Evolutionary conservation across 371 early-diverging fungal genomes (phyloP).

Genomic region (Mucor mucedo): DNA sequence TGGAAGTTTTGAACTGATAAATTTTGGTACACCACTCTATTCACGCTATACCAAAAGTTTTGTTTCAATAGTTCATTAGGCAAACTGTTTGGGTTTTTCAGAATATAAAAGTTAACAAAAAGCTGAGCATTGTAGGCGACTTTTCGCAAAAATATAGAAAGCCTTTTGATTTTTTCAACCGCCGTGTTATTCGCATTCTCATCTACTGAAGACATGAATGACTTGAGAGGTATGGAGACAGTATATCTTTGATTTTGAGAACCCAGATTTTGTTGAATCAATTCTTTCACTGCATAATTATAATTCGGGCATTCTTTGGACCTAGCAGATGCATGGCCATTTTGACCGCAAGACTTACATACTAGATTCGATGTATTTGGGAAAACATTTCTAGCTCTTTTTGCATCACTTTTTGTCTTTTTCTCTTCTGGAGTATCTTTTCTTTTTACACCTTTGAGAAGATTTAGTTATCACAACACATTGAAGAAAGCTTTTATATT

Average conservation of each 20-base stretch:
- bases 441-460: not conserved
- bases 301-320: conserved; percentile 1
- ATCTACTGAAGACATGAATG: not conserved
- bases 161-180: not conserved
- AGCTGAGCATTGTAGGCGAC: conserved; percentile 5
- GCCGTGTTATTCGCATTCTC: not conserved
- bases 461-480: no score
- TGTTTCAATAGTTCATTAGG: conserved; percentile 2
- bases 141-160: conserved; percentile 3
- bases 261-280: conserved; percentile 1
- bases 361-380: not conserved
- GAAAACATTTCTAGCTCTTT: not conserved
- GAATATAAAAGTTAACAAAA: not conserved
- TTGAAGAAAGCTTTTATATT: no score
- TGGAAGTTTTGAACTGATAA: conserved; percentile 1
- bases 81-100: not conserved
- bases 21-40: conserved; percentile 1
- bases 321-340: conserved; percentile 3
- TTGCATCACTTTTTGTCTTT: conserved; percentile 5
- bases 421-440: conserved; percentile 3
- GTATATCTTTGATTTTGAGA: conserved; percentile 6
- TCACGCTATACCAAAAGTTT: conserved; percentile 9
- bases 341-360: conserved; percentile 2
- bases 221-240: conserved; percentile 2
- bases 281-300: conserved; percentile 10